phyloP scores from a whole-genome alignment of 257 asterid species.

The Knoxia roxburghii region DNA sequence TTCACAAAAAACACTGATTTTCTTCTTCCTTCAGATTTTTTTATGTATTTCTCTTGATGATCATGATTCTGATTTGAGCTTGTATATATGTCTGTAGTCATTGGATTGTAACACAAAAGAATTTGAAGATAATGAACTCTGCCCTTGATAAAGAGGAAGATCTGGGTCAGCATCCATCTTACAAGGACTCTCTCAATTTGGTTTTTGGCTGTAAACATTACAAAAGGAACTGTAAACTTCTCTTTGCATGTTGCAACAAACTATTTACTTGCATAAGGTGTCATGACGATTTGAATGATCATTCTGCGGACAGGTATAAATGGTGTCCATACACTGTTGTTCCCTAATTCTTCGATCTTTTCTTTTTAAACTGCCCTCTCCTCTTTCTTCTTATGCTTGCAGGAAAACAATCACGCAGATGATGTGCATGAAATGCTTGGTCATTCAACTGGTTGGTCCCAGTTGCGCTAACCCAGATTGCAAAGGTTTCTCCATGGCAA shows the following conservation, averaged over 20 bases:
- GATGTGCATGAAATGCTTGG: slow-evolving; percentile 88
- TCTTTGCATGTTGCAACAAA: slow-evolving; percentile 74
- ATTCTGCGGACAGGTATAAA: slow-evolving; percentile 67
- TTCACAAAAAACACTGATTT: background rate
- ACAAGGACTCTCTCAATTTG: slow-evolving; percentile 37
- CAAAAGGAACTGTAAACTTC: slow-evolving; percentile 72
- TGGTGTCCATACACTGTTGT: slow-evolving; percentile 15
- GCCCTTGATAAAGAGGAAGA: slow-evolving; percentile 39
- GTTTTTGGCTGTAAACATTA: slow-evolving; percentile 77
- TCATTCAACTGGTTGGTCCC: slow-evolving; percentile 57
- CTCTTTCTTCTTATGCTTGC: slow-evolving; percentile 34
- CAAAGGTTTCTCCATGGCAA: slow-evolving; percentile 68
- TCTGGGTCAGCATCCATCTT: slow-evolving; percentile 61
- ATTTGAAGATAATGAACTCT: slow-evolving; percentile 29
- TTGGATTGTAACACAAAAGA: slow-evolving; percentile 59
- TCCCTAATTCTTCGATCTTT: background rate
- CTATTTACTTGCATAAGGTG: slow-evolving; percentile 81
- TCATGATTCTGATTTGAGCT: slow-evolving; percentile 16
- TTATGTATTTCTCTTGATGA: slow-evolving; percentile 13
- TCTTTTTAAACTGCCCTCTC: slow-evolving; percentile 7
- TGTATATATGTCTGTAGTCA: slow-evolving; percentile 38
- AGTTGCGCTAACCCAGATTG: slow-evolving; percentile 50
- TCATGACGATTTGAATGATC: slow-evolving; percentile 77
- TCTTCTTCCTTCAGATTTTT: slow-evolving; percentile 14
- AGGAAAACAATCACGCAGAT: slow-evolving; percentile 64